Conservation (phyloP, 1,139 yeast species). For the Yamadazyma jaroonii region DNA sequence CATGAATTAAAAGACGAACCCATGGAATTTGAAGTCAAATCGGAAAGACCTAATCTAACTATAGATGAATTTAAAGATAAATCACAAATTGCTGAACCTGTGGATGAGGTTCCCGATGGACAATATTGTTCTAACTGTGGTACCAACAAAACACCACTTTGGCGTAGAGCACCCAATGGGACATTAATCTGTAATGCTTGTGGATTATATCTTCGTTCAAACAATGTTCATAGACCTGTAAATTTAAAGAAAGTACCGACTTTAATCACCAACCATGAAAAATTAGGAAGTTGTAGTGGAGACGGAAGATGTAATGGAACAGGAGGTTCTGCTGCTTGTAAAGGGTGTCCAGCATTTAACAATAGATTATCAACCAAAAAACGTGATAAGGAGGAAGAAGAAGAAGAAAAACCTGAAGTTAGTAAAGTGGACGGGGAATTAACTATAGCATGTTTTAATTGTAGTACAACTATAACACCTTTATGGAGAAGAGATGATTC, state of each 20-base stretch:
- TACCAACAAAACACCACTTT: slow-evolving; percentile 65
- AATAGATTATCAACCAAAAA: slow-evolving; percentile 49
- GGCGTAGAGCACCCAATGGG: slow-evolving; percentile 69
- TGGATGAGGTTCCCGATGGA: slow-evolving; percentile 22
- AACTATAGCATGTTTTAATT: slow-evolving; percentile 76
- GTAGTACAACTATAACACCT: slow-evolving; percentile 83
- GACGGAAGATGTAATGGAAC: slow-evolving; percentile 86
- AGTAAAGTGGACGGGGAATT: slow-evolving; percentile 23
- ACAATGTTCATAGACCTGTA: slow-evolving; percentile 53
- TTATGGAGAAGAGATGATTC: slow-evolving; percentile 81
- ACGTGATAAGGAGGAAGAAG: background rate
- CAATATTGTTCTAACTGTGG: slow-evolving; percentile 66
- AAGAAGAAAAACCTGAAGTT: background rate
- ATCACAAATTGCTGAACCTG: background rate
- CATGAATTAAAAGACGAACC: background rate
- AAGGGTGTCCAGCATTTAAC: slow-evolving; percentile 80
- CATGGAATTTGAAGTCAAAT: background rate
- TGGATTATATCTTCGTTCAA: slow-evolving; percentile 57
- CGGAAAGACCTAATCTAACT: no score
- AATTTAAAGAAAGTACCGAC: slow-evolving; percentile 68
- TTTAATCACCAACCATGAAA: slow-evolving; percentile 43
- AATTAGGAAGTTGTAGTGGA: slow-evolving; percentile 71
- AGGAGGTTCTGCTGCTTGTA: slow-evolving; percentile 78
- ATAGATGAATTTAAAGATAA: background rate
- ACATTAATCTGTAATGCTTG: slow-evolving; percentile 71